Base-by-base conservation (phyloP, 1,284 basidiomycete genomes). In the Puccinia hordei region DNA sequence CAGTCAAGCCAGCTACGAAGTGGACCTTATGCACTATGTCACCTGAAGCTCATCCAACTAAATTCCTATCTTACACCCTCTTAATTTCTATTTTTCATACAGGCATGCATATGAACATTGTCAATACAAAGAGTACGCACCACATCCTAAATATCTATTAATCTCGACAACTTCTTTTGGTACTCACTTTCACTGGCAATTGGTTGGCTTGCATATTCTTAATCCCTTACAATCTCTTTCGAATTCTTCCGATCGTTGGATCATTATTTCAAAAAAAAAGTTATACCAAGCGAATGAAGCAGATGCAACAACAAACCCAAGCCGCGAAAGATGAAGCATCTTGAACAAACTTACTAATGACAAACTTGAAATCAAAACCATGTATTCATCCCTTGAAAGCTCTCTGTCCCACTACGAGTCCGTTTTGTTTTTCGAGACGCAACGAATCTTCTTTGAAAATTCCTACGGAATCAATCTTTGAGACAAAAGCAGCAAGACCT, bases 81-180 rank as follows among this genome's bases (percentile, higher is more conserved):
- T 27, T 55, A 19, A 5, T 75, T 59, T 63, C 33, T 22, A 33
- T 5, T 55, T 61, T 49, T 49, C 19, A 53, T 4, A 57, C 27
- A 80, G 78, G n/a, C 78, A 80, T 72, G 78, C 78, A 12, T 80
- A 80, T 49, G 78, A 80, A 38, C 78, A 80, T 55, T 80, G 78
- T 53, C 78, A 80, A 65, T 80, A 80, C n/a, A 80, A 80, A 66
- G 78, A 80, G 78, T 80, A 53, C 10, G 78, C 72, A 10, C 27
- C 38, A 6, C 10, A 17, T 68, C 24, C 49, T 68, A 55, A 55
- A 6, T 4, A 24, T 55, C 6, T 59, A 41, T 24, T 19, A 75
- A 22, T 63, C 22, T 27, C 46, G 30, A 33, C 8, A 6, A 8
- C 22, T 63, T 61, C 15, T 41, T 24, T 46, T 63, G 19, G 27